These are phyloP conservation scores for Multifurca ochricompacta DNA, from an alignment of 768 basidiomycete species.

Conservation along the genomic window DNA sequence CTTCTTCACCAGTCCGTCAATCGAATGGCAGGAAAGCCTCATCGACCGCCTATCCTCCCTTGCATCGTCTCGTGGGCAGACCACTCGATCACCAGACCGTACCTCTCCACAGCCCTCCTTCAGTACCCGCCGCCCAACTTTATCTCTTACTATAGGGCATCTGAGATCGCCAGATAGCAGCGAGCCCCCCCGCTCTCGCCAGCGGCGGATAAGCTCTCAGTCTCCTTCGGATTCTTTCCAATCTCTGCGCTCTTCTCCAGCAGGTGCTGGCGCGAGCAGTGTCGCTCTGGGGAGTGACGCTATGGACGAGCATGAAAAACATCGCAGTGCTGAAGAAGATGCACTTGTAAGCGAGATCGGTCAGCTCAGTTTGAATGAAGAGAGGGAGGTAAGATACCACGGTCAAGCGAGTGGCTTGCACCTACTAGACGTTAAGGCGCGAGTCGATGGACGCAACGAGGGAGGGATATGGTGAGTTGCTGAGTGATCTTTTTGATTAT, in stretches of 20 bases:
- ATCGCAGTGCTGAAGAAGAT: constrained; percentile 29
- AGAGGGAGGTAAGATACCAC: constrained; percentile 78
- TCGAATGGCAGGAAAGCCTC: constrained; percentile 78
- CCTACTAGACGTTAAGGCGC: constrained; percentile 54
- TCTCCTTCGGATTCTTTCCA: constrained; percentile 13
- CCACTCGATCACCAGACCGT: constrained; percentile 20
- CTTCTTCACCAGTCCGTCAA: constrained; percentile 49
- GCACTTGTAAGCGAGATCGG: constrained; percentile 66
- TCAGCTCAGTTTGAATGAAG: constrained; percentile 82
- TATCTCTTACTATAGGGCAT: constrained; percentile 11
- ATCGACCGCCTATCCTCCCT: constrained; percentile 26
- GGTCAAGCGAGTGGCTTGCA: constrained; percentile 80
- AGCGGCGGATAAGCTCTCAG: constrained; percentile 4
- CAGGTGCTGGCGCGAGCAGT: constrained; percentile 8
- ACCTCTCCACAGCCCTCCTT: constrained; percentile 9
- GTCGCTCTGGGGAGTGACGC: neutral
- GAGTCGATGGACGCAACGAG: constrained; percentile 58
- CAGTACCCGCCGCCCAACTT: constrained; percentile 1
- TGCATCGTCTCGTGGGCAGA: constrained; percentile 24
- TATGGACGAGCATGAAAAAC: constrained; percentile 22
- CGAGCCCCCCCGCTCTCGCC: constrained; percentile 16
- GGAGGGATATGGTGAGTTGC: constrained; percentile 63
- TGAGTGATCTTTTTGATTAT: constrained; percentile 5
- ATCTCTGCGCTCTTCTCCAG: constrained; percentile 11
- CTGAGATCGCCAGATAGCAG: constrained; percentile 1